Conservation (phyloP, 768 basidiomycete species). For the Leccinum pellstonianum region DNA sequence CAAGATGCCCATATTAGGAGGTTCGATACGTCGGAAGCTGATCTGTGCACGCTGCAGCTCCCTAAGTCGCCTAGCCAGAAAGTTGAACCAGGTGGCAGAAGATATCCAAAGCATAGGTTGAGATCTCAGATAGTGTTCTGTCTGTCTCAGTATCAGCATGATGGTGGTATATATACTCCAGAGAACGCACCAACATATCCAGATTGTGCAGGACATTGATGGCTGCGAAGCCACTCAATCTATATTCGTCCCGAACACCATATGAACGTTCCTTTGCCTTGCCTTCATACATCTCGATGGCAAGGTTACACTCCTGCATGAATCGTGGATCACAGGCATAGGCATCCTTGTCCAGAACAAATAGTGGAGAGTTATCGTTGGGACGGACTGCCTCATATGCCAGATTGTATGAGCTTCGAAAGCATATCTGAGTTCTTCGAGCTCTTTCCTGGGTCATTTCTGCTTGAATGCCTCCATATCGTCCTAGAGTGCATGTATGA, state of each 20-base stretch:
- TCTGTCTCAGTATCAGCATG: neutral
- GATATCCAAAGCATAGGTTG: conserved; percentile 8
- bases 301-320: neutral
- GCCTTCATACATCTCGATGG: neutral
- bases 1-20: conserved; percentile 10
- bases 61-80: neutral
- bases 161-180: neutral
- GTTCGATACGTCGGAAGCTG: neutral
- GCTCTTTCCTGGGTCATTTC: conserved; percentile 1
- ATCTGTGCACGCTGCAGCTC: conserved; percentile 8
- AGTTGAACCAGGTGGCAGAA: neutral
- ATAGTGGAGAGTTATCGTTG: conserved; percentile 1
- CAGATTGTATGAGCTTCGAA: conserved; percentile 2
- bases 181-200: neutral
- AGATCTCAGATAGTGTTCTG: neutral
- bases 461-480: conserved; percentile 2
- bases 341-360: conserved; percentile 1
- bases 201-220: neutral
- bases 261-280: conserved; percentile 3
- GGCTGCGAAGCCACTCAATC: conserved; percentile 6
- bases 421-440: neutral
- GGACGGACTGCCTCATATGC: neutral
- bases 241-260: conserved; percentile 9
- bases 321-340: neutral
- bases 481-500: neutral